These are phyloP conservation scores for Rhizophagus sp. DNA, from an alignment of 192 early-diverging fungal genomes.

Conservation along the genomic window DNA sequence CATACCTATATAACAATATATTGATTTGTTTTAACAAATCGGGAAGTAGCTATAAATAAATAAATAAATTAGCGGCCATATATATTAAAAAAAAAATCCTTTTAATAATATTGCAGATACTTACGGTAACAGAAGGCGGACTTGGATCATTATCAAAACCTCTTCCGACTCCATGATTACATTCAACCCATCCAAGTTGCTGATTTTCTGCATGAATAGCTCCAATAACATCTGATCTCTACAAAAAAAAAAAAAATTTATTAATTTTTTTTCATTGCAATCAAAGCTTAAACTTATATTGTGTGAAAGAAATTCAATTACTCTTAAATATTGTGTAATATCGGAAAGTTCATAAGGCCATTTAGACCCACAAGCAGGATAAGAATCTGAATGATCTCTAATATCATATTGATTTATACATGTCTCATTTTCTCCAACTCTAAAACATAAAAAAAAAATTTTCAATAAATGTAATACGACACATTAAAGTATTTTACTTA, in stretches of 20 bases:
- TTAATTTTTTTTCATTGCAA: background rate
- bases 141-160: conserved; percentile 53
- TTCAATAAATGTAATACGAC: too few species aligned
- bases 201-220: conserved; percentile 57
- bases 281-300: background rate
- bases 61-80: background rate
- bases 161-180: conserved; percentile 47
- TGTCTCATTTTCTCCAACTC: conserved; percentile 8
- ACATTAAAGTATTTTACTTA: background rate
- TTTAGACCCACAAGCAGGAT: conserved; percentile 48
- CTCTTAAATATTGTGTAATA: conserved; percentile 50
- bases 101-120: conserved; percentile 8
- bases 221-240: conserved; percentile 50
- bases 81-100: background rate
- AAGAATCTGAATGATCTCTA: conserved; percentile 42
- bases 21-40: conserved; percentile 53
- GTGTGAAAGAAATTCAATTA: conserved; percentile 34
- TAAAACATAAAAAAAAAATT: conserved; percentile 1
- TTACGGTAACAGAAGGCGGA: conserved; percentile 59
- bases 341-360: conserved; percentile 58
- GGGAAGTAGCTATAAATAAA: conserved; percentile 58
- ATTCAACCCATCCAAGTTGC: conserved; percentile 62
- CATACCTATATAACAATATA: conserved; percentile 67
- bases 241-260: conserved; percentile 7
- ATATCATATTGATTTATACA: conserved; percentile 66